Evolutionary conservation across 805 yeast genomes (phyloP).

Genomic region (Candida coleopterorum): DNA sequence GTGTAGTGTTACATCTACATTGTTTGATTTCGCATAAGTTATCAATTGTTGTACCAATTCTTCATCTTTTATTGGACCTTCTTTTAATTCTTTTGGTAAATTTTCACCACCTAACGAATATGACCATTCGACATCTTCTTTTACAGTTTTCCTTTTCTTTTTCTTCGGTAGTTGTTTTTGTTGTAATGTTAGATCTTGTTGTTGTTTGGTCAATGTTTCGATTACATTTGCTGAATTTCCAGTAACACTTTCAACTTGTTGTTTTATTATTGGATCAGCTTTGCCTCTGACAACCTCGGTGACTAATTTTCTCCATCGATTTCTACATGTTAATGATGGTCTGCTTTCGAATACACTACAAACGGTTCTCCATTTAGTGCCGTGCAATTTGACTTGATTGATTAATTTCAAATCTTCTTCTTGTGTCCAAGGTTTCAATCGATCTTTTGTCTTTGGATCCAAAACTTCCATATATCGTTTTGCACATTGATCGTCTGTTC

Average conservation of each 20-base stretch:
- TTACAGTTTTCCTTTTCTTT: background rate
- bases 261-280: slow-evolving; percentile 50
- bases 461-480: slow-evolving; percentile 85
- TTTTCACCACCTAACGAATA: slow-evolving; percentile 43
- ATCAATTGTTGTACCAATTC: slow-evolving; percentile 55
- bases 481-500: slow-evolving; percentile 95
- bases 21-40: slow-evolving; percentile 53
- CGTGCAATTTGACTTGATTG: slow-evolving; percentile 62
- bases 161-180: background rate
- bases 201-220: slow-evolving; percentile 8
- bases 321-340: slow-evolving; percentile 85
- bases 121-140: slow-evolving; percentile 52
- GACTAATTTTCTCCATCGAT: slow-evolving; percentile 85
- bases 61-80: slow-evolving; percentile 49
- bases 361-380: slow-evolving; percentile 87
- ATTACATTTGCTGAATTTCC: slow-evolving; percentile 11
- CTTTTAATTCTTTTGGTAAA: slow-evolving; percentile 26
- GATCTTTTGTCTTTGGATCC: slow-evolving; percentile 73
- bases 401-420: slow-evolving; percentile 73
- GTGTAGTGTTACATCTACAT: slow-evolving; percentile 65
- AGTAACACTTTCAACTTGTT: slow-evolving; percentile 55
- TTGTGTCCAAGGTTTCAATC: slow-evolving; percentile 73
- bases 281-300: slow-evolving; percentile 68
- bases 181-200: slow-evolving; percentile 7
- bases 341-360: slow-evolving; percentile 68